Conservation (phyloP, 345 rosid species). For the Bruguiera parviflora region DNA sequence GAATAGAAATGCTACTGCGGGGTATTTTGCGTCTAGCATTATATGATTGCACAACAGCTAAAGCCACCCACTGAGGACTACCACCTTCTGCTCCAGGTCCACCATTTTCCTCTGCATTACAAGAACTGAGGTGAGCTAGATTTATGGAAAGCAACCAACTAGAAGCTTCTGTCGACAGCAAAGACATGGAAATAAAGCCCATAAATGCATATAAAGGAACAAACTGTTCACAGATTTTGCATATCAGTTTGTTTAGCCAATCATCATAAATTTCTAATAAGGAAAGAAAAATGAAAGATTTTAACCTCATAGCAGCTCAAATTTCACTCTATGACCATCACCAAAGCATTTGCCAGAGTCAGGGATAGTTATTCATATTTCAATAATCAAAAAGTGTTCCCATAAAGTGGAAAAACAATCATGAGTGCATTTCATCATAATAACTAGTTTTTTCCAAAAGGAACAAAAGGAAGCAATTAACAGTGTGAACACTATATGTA, state of each 20-base stretch:
- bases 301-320: neutral
- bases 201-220: neutral
- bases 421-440: too few species aligned
- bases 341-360: neutral
- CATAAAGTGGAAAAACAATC: neutral
- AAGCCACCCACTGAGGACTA: constrained; percentile 57
- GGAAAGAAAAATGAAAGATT: neutral
- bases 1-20: constrained; percentile 60
- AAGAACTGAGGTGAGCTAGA: neutral
- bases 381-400: neutral
- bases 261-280: neutral
- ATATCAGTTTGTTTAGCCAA: neutral
- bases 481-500: too few species aligned
- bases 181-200: neutral
- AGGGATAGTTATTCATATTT: neutral
- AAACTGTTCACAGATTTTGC: too few species aligned
- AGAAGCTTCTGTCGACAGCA: neutral
- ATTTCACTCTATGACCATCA: neutral
- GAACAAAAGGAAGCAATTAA: too few species aligned
- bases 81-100: constrained; percentile 29
- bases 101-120: constrained; percentile 36
- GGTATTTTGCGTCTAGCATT: constrained; percentile 67
- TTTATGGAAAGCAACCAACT: neutral
- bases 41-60: constrained; percentile 76
- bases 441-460: too few species aligned